These are phyloP conservation scores for Fusarium metavorans DNA, from an alignment of 2,329 filamentous ascomycete genomes.

Conservation along the genomic window DNA sequence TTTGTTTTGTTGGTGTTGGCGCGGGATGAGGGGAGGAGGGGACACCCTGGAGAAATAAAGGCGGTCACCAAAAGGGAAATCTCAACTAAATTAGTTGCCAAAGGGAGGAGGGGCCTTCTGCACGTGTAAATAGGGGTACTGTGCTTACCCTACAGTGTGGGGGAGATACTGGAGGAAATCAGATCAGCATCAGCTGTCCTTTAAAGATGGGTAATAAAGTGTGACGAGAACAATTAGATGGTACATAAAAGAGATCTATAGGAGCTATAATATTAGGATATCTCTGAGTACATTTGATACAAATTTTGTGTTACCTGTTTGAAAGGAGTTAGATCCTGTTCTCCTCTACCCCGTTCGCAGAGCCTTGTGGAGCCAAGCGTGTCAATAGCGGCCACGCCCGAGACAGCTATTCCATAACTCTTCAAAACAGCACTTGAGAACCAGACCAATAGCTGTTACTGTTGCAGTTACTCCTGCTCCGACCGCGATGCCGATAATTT, in stretches of 20 bases:
- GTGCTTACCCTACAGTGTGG: slow-evolving; percentile 28
- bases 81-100: slow-evolving; percentile 12
- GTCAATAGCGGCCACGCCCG: neutral
- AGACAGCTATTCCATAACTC: neutral
- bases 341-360: too few species aligned
- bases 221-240: neutral
- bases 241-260: neutral
- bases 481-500: neutral
- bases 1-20: neutral
- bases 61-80: slow-evolving; percentile 39
- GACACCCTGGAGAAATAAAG: slow-evolving; percentile 40
- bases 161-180: neutral
- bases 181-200: neutral
- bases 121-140: slow-evolving; percentile 34
- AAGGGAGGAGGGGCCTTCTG: slow-evolving; percentile 23
- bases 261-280: neutral
- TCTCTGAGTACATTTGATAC: neutral
- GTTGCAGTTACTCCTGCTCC: neutral
- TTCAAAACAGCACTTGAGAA: neutral
- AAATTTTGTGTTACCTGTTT: neutral
- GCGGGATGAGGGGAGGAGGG: slow-evolving; percentile 10
- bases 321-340: neutral
- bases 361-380: too few species aligned
- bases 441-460: neutral
- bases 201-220: neutral